Conservation (phyloP, 371 early-diverging fungal species). For the Saksenaea oblongispora region DNA sequence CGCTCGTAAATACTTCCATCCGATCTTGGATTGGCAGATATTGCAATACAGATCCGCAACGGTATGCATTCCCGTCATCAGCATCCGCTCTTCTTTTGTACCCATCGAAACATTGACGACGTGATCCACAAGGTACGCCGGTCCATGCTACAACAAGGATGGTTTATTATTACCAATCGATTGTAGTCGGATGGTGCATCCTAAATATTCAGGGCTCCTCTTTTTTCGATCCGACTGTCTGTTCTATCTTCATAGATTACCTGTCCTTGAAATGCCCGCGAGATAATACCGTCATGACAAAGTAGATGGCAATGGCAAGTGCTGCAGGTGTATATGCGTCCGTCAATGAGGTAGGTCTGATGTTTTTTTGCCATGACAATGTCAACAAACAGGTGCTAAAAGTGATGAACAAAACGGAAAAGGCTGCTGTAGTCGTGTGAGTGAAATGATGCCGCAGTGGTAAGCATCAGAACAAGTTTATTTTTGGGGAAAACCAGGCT, state of each 20-base stretch:
- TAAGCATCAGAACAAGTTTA: background rate
- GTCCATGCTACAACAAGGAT: constrained; percentile 53
- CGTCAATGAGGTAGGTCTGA: constrained; percentile 13
- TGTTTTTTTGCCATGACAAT: constrained; percentile 10
- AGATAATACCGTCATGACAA: constrained; percentile 22
- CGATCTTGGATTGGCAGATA: constrained; percentile 67
- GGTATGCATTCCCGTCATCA: constrained; percentile 82
- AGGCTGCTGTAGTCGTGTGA: background rate
- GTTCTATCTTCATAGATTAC: background rate
- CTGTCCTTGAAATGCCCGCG: constrained; percentile 23
- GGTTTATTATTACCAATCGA: constrained; percentile 34
- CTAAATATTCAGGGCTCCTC: background rate
- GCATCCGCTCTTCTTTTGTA: constrained; percentile 60
- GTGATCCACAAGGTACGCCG: constrained; percentile 66
- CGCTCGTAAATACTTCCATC: constrained; percentile 76
- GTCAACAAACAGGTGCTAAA: background rate
- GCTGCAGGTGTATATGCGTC: constrained; percentile 20
- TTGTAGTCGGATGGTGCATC: background rate
- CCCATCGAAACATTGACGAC: constrained; percentile 69
- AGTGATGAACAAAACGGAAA: background rate
- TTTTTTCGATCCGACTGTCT: background rate
- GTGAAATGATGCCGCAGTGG: background rate
- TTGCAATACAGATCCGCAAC: constrained; percentile 76
- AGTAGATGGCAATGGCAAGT: constrained; percentile 24
- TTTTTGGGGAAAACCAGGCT: background rate